Base-by-base conservation (phyloP, 176 grass and related monocot genomes). In the Thalia dealbata region DNA sequence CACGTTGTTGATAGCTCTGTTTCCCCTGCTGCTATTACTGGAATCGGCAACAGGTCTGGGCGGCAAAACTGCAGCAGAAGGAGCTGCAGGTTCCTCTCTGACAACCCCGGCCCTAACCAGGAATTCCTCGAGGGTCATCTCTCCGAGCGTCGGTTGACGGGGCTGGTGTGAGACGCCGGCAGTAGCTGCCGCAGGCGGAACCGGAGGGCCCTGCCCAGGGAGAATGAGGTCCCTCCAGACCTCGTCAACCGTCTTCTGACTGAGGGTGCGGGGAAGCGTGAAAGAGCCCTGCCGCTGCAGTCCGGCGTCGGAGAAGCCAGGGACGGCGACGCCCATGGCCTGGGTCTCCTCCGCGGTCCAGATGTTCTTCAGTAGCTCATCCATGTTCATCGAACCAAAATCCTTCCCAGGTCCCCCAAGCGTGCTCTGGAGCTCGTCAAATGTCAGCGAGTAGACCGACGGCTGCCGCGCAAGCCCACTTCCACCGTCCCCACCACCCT, bases 371-470 rank as follows among this genome's bases (percentile, higher is more conserved):
- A 96, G 81, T 58, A 96, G 77, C 80, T 96, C 92, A 68, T 96
- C 93, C 93, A 96, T 92, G 70, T 96, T 92, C 93, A 92, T 90
- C 46, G 93, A 97, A 19, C 89, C 73, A 52, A 90, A 92, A 13
- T 97, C 89, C 87, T 90, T 97, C 6, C 89, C 85, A 25, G 62
- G 29, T 6, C 88, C 81, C 25, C 79, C 84, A 23, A 90, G 69
- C 43, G 89, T 76, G 76, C 73, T 96, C 81, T 96, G 93, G 79
- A 96, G 81, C 79, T 92, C 89, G 12, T 96, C 87, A 43, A 92
- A 86, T 69, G 93, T 96, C 68, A 96, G 50, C 44, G 89, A 73
- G 76, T 92, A 96, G 26, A 92, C 64, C 24, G 93, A 96, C 8
- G 82, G 82, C 61, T 91, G 82, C 61, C 80, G 82, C 41, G 82